Evolutionary conservation across 371 early-diverging fungal species (phyloP), one percentile per base, ranked within the genome.

Genomic region (Mortierella sp.): DNA sequence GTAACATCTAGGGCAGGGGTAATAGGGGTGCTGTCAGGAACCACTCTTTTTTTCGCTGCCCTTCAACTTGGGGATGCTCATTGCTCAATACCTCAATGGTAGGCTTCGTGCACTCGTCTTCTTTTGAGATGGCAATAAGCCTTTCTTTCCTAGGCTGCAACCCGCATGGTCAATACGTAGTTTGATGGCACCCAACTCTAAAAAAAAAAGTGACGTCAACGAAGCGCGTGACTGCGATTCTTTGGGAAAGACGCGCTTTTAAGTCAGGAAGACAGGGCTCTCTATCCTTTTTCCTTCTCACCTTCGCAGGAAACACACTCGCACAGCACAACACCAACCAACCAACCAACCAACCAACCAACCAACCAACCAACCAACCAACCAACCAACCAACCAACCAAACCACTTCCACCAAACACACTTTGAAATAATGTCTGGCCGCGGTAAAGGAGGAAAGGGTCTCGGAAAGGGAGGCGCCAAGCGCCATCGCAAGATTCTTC

Each of bases 401-500:
- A 35, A 4, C 63, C 32, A 65, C n/a, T 8, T 29, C 2, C 10
- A 60, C 3, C 27, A 60, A 60, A 12, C 29, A 29, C 8, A 27
- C 11, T n/a, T 56, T 10, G 11, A 56, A 27, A 56, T 3, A 56
- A 24, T 8, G 97, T 92, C 96, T 93, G 97, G 96, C 89, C 95
- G 97, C 91, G 99, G 99, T 87, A 99, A 99, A 93, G 97, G 97
- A 90, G 98, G 98, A 90, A 99, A 98, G 93, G 98, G 98, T 90
- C 93, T 97, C 83, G 98, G 98, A 94, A 98, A 97, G 92, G 97
- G 97, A 83, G 97, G 97, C 80, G 98, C 98, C 89, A 98, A 99
- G 94, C 98, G 99, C 90, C 99, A 99, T 92, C 96, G 99, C 93
- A 99, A 98, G 96, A 98, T 99, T 93, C 95, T 99, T 84, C 96